Percentiles rank a stretch among this genome's conserved stretches.
Evolutionary conservation across 116 monocot genomes (phyloP).

Genomic region (Papilionanthe hybrid): DNA sequence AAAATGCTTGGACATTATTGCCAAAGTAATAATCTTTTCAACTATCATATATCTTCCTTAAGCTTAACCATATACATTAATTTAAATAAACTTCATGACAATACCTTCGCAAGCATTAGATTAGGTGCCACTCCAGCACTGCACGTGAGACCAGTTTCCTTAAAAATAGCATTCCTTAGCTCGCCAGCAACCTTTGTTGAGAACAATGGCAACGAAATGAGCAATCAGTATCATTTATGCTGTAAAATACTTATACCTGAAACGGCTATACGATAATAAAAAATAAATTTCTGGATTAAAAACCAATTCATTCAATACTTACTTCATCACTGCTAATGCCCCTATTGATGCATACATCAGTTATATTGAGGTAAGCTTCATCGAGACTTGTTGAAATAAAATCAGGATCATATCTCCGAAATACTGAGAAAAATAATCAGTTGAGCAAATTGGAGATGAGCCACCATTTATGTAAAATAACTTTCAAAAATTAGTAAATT

Average conservation of each 20-base stretch:
- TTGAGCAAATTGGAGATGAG: not conserved
- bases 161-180: slow-evolving; percentile 62
- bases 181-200: slow-evolving; percentile 71
- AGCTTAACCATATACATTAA: not conserved
- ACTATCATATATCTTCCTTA: not conserved
- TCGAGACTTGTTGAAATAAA: slow-evolving; percentile 90
- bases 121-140: slow-evolving; percentile 96
- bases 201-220: slow-evolving; percentile 7
- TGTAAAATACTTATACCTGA: not conserved
- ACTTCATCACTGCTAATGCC: slow-evolving; percentile 61
- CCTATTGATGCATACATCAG: slow-evolving; percentile 59
- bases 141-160: slow-evolving; percentile 94
- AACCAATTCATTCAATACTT: slow-evolving; percentile 17
- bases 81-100: not conserved
- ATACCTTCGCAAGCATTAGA: slow-evolving; percentile 93
- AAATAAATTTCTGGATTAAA: slow-evolving; percentile 4
- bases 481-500: slow-evolving; percentile 10
- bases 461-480: slow-evolving; percentile 4
- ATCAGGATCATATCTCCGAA: slow-evolving; percentile 71
- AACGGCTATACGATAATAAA: not conserved
- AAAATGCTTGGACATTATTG: slow-evolving; percentile 1
- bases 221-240: not conserved
- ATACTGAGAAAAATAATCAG: slow-evolving; percentile 43
- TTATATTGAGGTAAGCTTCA: slow-evolving; percentile 95
- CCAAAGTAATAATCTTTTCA: not conserved